phyloP scores from a whole-genome alignment of 129 eudicot species.

The Sambucus nigra region DNA sequence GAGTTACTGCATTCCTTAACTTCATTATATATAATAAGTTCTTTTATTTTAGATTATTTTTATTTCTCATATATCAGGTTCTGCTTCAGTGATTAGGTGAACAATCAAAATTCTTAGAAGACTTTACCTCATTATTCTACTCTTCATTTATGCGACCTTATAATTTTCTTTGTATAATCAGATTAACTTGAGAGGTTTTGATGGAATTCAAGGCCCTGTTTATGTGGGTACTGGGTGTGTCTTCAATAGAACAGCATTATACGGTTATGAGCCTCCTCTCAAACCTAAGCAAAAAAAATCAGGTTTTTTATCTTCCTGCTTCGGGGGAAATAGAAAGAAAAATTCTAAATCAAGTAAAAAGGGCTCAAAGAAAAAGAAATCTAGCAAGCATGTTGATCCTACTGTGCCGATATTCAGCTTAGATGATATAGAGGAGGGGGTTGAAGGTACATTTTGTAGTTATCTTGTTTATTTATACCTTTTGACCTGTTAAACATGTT shows the following conservation, averaged over 20 bases:
- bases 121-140: too few relatives aligned
- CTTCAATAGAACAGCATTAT: slow-evolving; percentile 96
- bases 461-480: not conserved
- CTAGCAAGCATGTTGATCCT: slow-evolving; percentile 86
- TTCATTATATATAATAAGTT: too few relatives aligned
- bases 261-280: slow-evolving; percentile 95
- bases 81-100: not conserved
- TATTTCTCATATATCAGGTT: not conserved
- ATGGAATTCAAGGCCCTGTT: slow-evolving; percentile 99
- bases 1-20: slow-evolving; percentile 27
- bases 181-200: slow-evolving; percentile 99
- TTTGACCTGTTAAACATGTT: not conserved
- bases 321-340: slow-evolving; percentile 73
- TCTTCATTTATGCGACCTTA: slow-evolving; percentile 6
- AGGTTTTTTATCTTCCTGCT: slow-evolving; percentile 72
- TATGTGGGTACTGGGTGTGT: slow-evolving; percentile 99
- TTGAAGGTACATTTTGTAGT: slow-evolving; percentile 62
- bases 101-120: not conserved
- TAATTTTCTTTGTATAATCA: slow-evolving; percentile 20
- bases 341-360: slow-evolving; percentile 74
- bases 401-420: slow-evolving; percentile 91
- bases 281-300: slow-evolving; percentile 88
- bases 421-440: slow-evolving; percentile 97
- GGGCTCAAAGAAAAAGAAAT: slow-evolving; percentile 89
- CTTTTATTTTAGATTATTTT: too few relatives aligned